Percentiles rank a stretch among this genome's conserved stretches.
Evolutionary conservation across 2,329 filamentous ascomycete species (phyloP).

Genomic region (Bipolaris bicolor): DNA sequence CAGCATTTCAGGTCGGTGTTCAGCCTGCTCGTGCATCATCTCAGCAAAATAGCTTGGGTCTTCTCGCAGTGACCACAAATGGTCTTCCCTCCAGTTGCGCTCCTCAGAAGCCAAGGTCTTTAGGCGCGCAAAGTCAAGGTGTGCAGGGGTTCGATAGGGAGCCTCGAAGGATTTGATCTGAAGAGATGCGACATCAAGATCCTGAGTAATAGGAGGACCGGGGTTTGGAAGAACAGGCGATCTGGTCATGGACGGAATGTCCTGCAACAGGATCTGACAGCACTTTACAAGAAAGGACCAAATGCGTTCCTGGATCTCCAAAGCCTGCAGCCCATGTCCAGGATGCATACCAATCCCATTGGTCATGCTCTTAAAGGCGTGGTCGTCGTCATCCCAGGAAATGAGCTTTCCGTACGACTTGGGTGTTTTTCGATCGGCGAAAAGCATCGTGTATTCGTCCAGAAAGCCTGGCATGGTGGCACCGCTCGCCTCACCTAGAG

Average conservation of each 20-base stretch:
- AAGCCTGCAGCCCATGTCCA: conserved; percentile 56
- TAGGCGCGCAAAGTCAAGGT: conserved; percentile 56
- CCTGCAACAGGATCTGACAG: conserved; percentile 57
- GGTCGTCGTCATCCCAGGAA: conserved; percentile 43
- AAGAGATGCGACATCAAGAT: conserved; percentile 23
- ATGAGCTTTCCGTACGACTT: conserved; percentile 49
- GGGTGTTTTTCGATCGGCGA: conserved; percentile 33
- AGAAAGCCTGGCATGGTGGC: conserved; percentile 16
- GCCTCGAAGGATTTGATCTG: conserved; percentile 53
- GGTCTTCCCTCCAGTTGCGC: conserved; percentile 16
- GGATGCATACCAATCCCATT: conserved; percentile 50
- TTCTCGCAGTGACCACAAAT: conserved; percentile 58
- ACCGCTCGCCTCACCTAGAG: background rate
- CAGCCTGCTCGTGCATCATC: conserved; percentile 51
- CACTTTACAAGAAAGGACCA: conserved; percentile 58
- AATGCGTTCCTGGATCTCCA: conserved; percentile 60
- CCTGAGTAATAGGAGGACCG: conserved; percentile 9
- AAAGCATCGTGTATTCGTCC: conserved; percentile 43
- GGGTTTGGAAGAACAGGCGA: conserved; percentile 6
- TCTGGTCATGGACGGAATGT: conserved; percentile 34
- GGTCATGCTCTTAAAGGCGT: conserved; percentile 50
- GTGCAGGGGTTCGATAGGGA: conserved; percentile 59
- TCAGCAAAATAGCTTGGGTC: conserved; percentile 64
- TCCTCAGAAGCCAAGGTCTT: conserved; percentile 23
- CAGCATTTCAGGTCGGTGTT: conserved; percentile 51